phyloP scores from a whole-genome alignment of 2,329 filamentous ascomycete species.

The Arthrobotrys musiformis region DNA sequence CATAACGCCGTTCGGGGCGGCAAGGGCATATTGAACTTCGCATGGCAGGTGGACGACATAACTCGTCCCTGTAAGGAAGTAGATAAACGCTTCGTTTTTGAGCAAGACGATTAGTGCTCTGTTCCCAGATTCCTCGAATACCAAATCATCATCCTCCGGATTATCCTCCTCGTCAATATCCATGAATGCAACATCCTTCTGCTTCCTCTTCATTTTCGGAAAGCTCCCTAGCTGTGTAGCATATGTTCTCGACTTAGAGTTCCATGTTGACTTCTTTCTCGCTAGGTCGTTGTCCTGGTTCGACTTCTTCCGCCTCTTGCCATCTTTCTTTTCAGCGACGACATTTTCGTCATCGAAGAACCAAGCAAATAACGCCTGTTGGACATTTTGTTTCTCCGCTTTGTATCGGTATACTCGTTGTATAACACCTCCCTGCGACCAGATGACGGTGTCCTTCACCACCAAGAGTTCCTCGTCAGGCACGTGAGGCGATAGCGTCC shows the following conservation, averaged over 20 bases:
- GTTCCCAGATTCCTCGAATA: conserved; percentile 60
- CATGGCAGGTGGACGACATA: conserved; percentile 95
- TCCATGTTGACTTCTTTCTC: conserved; percentile 58
- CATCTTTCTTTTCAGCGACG: conserved; percentile 55
- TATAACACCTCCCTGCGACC: conserved; percentile 86
- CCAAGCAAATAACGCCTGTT: conserved; percentile 85
- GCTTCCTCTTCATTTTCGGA: conserved; percentile 57
- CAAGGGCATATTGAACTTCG: conserved; percentile 86
- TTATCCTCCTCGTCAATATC: conserved; percentile 59
- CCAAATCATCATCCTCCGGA: conserved; percentile 60
- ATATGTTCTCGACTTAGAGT: conserved; percentile 63
- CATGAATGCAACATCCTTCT: conserved; percentile 56
- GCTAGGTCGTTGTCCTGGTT: conserved; percentile 57
- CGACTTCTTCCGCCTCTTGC: conserved; percentile 57
- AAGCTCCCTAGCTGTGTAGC: conserved; percentile 59
- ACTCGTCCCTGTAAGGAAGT: conserved; percentile 86
- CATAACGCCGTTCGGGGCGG: conserved; percentile 82
- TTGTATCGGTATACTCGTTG: conserved; percentile 87
- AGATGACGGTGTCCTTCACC: conserved; percentile 80
- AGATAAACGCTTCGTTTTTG: conserved; percentile 91
- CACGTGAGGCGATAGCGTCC: conserved; percentile 72
- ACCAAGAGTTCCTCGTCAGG: conserved; percentile 82
- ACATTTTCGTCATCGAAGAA: conserved; percentile 69
- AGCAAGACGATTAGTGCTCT: conserved; percentile 88
- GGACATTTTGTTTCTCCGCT: conserved; percentile 83